Base-by-base conservation (phyloP, 2,329 filamentous ascomycete species). In the Diaporthe caulivora region DNA sequence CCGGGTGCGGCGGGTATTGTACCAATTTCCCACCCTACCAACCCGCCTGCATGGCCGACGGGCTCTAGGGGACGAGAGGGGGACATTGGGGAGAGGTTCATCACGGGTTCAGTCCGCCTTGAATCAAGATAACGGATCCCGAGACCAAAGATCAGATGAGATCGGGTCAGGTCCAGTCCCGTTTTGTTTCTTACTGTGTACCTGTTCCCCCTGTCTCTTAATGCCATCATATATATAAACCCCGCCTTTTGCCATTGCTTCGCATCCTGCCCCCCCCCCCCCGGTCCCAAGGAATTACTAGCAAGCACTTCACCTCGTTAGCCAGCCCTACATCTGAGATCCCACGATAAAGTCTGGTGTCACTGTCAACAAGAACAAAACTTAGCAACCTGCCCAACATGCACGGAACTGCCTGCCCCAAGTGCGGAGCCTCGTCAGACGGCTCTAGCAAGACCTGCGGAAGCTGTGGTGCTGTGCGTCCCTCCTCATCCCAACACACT, bases 401-500 rank as follows among this genome's bases (percentile, higher is more conserved):
- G 84, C 84, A 86, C 80, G 80, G 79, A 80, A 77, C 79, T 72
- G 77, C 80, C 78, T 91, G 89, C 86, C 89, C 89, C 83, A 90
- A 88, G 84, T 91, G 89, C 85, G 86, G 85, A 78, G 82, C 84
- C 78, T 75, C 83, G 79, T 85, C 86, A 77, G 78, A 81, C 60
- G 83, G 83, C 77, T 77, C 78, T 54, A 77, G 78, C 83, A 91
- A 91, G 88, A 86, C 84, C 75, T 91, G 89, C 84, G 78, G 79
- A 73, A 83, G 85, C 73, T 91, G 89, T 83, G 89, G 89, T 72
- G 88, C 89, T 78, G 89, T 91, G 84, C 78, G 89, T 85, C 44
- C 34, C n/a, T 10, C 21, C 11, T n/a, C n/a, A 58, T 40, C 72
- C 24, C n/a, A n/a, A n/a, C n/a, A n/a, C n/a, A n/a, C 58, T 60